A percentile compares a stretch with the other conserved stretches of the same genome.
Conservation (phyloP, 2,329 filamentous ascomycete species). For the Claviceps sp. region DNA sequence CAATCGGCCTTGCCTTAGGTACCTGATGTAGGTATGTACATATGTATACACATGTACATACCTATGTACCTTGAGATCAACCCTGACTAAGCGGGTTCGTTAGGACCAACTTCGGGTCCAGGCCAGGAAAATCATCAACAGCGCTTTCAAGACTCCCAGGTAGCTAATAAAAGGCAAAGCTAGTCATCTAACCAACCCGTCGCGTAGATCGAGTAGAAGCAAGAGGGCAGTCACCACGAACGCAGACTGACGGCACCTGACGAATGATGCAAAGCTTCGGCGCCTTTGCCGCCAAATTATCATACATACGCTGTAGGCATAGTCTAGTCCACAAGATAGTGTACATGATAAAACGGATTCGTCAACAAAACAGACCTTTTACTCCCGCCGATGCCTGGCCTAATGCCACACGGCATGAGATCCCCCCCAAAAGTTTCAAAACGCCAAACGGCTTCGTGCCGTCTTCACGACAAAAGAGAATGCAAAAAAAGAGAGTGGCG, state of each 20-base stretch:
- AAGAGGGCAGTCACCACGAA: neutral
- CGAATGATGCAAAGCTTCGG: neutral
- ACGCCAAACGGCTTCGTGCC: slow-evolving; percentile 1
- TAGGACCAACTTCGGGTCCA: too few species aligned
- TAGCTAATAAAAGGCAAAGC: too few species aligned
- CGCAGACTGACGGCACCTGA: neutral
- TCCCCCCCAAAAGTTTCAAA: neutral
- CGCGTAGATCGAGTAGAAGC: too few species aligned
- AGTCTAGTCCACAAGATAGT: slow-evolving; percentile 1
- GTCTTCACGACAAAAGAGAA: neutral
- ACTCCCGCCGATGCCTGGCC: neutral
- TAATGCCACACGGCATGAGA: neutral
- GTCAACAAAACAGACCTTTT: neutral
- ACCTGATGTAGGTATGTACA: too few species aligned
- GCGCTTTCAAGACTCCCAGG: too few species aligned
- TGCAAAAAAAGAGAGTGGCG: neutral
- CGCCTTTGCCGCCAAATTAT: neutral
- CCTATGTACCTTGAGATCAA: too few species aligned
- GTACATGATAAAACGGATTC: neutral
- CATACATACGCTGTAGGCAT: neutral
- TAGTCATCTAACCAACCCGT: too few species aligned
- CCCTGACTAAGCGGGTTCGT: too few species aligned
- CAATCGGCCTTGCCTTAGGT: too few species aligned
- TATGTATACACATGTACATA: too few species aligned
- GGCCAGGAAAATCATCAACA: too few species aligned